Evolutionary conservation across 2,329 filamentous ascomycete species (phyloP), one percentile per base, ranked within the genome.

Genomic region (Arthrobotrys sphaeroides): DNA sequence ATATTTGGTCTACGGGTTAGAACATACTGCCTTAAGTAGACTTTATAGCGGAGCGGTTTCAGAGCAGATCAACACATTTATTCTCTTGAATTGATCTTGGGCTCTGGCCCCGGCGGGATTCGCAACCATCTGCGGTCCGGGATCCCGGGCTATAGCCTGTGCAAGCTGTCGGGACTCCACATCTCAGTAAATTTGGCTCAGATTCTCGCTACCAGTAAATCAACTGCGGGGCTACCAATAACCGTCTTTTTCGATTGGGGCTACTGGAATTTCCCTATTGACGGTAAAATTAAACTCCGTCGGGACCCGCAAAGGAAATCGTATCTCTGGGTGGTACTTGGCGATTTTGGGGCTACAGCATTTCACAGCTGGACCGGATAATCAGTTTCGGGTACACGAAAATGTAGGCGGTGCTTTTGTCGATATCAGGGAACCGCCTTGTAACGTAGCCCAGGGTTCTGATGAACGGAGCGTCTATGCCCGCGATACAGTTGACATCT

Each of bases 161-260:
- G n/a, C 36, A 38, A 40, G 9, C 5, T 16, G 43, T 60, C 49
- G 69, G 59, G 33, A 61, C 69, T 61, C 51, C 42, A 65, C 60
- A 60, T 51, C 22, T 57, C 16, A 42, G 13, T 40, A 36, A 36
- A 20, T 47, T 49, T 49, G 22, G 42, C 26, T 31, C 51, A 42
- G 28, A 45, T 38, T 43, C 51, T 73, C 61, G 60, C 40, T 73
- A 73, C 69, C 61, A 73, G 31, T 20, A 60, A 70, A 49, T n/a
- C 12, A 20, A 33, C 31, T n/a, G 31, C 16, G 18, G 10, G 28
- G 10, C 31, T 22, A 33, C 28, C 5, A 2, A 22, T 16, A 7
- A 2, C 7, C 12, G 1, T 28, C 9, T 43, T 53, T 13, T 20
- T 16, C 12, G 2, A 36, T 22, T 18, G 24, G 60, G 5, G 5